These are phyloP conservation scores for Penicillium waksmanii DNA, from an alignment of 495 filamentous ascomycete species.

Conservation along the genomic window DNA sequence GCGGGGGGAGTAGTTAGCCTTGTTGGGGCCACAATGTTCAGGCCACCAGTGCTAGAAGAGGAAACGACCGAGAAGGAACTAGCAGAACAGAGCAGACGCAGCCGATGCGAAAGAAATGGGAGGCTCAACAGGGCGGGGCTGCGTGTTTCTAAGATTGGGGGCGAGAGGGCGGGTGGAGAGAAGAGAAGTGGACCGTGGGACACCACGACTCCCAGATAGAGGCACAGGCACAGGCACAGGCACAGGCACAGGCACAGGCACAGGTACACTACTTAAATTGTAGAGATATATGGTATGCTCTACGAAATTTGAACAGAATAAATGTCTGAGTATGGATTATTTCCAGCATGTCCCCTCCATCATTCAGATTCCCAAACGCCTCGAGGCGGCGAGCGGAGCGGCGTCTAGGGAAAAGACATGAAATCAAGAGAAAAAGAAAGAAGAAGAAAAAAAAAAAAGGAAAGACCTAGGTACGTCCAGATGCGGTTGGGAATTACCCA, in stretches of 20 bases:
- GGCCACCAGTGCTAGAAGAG: not conserved
- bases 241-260: not conserved
- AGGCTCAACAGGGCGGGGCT: conserved; percentile 5
- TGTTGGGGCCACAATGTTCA: conserved; percentile 7
- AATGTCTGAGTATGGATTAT: conserved; percentile 16
- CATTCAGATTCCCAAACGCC: conserved; percentile 31
- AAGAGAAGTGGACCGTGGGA: not conserved
- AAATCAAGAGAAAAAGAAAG: conserved; percentile 15
- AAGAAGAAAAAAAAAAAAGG: conserved; percentile 14
- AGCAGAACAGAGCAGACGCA: not conserved
- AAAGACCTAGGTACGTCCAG: conserved; percentile 27
- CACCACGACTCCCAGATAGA: not conserved
- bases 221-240: not conserved
- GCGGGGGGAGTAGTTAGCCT: conserved; percentile 21
- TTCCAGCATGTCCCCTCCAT: conserved; percentile 21
- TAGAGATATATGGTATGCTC: not conserved
- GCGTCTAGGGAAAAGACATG: conserved; percentile 27
- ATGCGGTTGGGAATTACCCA: conserved; percentile 13
- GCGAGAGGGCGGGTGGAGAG: not conserved
- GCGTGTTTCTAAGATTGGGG: not conserved
- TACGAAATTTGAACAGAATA: not conserved
- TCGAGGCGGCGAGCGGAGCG: conserved; percentile 22
- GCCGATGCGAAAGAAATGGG: not conserved
- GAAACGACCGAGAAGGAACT: not conserved
- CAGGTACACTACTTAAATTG: not conserved